Evolutionary conservation across 257 asterid species (phyloP), one percentile per base, ranked within the genome.

Genomic region (Striga asiatica): DNA sequence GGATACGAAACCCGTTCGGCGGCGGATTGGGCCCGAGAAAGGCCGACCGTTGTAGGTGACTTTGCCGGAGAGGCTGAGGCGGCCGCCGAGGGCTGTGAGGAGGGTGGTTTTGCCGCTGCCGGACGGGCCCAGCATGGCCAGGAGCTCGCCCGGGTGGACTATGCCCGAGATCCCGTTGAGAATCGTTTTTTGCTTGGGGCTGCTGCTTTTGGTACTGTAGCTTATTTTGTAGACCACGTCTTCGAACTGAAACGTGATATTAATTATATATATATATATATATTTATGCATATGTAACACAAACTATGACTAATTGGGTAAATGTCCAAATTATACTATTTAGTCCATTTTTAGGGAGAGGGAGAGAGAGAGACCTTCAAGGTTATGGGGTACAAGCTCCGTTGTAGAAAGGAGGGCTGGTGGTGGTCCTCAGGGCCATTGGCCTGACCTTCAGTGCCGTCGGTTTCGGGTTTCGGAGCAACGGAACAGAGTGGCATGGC

Each of bases 81-180:
- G 95, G 53, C 99, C 99, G 0, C 99, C 99, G 1, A 92, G 84
- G 70, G 95, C 94, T 1, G 94, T 88, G 6, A 92, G 74, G 51
- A 92, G 97, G 65, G 95, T 92, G 11, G 97, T 92, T 61, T 92
- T 92, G 3, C 99, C 99, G 55, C 97, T 88, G 28, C 95, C 97
- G 2, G 97, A 88, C 48, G 99, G 99, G 6, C 99, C 99, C 0
- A 92, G 78, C 99, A 92, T 88, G 8, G 97, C 95, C 16, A 88
- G 73, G 49, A 92, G 81, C 73, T 92, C 99, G 22, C 99, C 95
- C 0, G 95, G 99, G 34, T 75, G 77, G 0, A 88, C 97, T 73
- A 69, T 72, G 9, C 99, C 97, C n/a, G 95, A 78, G 35, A 88
- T 71, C 18, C 97, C 97, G 31, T 88, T 92, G 16, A 92, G 86